These are phyloP conservation scores for Daldinia childiae DNA, from an alignment of 495 filamentous ascomycete species.

Conservation along the genomic window DNA sequence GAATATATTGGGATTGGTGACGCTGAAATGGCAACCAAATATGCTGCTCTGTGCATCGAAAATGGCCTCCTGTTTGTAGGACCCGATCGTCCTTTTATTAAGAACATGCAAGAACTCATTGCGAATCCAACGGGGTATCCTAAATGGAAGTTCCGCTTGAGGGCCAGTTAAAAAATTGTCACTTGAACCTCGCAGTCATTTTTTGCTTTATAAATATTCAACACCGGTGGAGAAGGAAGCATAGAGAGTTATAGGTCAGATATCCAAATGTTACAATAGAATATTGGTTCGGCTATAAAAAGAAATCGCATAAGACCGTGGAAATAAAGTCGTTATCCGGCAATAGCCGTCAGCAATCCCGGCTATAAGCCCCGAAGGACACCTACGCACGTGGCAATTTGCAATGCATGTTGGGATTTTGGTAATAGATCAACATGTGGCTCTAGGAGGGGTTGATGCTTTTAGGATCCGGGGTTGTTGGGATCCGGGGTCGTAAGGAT, in stretches of 20 bases:
- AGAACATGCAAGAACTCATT: slow-evolving; percentile 46
- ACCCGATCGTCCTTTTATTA: slow-evolving; percentile 45
- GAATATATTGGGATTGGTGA: slow-evolving; percentile 54
- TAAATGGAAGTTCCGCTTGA: slow-evolving; percentile 47
- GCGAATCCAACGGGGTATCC: slow-evolving; percentile 40
- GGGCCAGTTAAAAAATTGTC: slow-evolving; percentile 6
- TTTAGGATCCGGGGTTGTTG: too few species aligned
- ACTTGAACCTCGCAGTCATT: not conserved
- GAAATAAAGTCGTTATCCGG: not conserved
- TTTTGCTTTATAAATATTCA: not conserved
- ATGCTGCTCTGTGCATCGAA: slow-evolving; percentile 49
- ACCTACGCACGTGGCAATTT: not conserved
- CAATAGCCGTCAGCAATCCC: not conserved
- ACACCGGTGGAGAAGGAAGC: not conserved
- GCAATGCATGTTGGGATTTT: not conserved
- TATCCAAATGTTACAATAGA: not conserved
- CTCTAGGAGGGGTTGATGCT: not conserved
- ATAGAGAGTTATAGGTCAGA: not conserved
- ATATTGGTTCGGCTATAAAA: not conserved
- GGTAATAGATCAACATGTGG: not conserved
- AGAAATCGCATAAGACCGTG: not conserved
- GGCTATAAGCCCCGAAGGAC: not conserved
- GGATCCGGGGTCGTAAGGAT: not conserved
- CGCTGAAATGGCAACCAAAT: slow-evolving; percentile 49
- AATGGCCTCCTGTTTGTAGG: slow-evolving; percentile 45